These are phyloP conservation scores for Chytriomyces sp. DNA, from an alignment of 192 early-diverging fungal species.

Conservation along the genomic window DNA sequence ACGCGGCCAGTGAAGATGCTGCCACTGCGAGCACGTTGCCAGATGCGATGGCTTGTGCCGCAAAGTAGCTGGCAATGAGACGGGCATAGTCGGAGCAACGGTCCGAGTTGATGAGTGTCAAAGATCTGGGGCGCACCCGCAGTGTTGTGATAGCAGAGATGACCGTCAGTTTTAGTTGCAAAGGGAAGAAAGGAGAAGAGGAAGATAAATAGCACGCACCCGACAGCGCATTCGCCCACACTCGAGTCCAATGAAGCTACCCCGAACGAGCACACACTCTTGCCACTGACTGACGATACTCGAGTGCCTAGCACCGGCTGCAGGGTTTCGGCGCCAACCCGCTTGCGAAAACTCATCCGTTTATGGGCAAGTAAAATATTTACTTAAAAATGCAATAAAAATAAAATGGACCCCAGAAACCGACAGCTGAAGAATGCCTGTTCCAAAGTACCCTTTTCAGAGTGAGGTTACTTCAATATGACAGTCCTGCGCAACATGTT, in stretches of 20 bases:
- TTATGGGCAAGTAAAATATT: no score
- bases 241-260: conserved; percentile 81
- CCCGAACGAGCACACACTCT: conserved; percentile 80
- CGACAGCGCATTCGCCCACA: conserved; percentile 82
- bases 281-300: conserved; percentile 77
- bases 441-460: no score
- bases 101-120: conserved; percentile 58
- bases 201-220: conserved; percentile 25
- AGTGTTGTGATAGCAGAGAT: background rate
- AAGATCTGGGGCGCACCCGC: background rate
- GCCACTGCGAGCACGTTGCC: conserved; percentile 75
- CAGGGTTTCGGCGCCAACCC: no score
- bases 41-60: conserved; percentile 81
- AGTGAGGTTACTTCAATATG: no score
- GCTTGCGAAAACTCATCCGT: no score
- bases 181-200: conserved; percentile 70
- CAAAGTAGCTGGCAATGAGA: conserved; percentile 79
- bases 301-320: conserved; percentile 59
- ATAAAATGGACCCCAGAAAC: no score
- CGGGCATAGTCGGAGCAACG: conserved; percentile 79
- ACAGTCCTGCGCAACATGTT: no score
- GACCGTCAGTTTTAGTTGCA: conserved; percentile 48
- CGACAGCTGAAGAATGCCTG: no score
- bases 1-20: conserved; percentile 20
- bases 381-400: no score